Base-by-base conservation (phyloP, 495 filamentous ascomycete species). In the Penicillium lividum region DNA sequence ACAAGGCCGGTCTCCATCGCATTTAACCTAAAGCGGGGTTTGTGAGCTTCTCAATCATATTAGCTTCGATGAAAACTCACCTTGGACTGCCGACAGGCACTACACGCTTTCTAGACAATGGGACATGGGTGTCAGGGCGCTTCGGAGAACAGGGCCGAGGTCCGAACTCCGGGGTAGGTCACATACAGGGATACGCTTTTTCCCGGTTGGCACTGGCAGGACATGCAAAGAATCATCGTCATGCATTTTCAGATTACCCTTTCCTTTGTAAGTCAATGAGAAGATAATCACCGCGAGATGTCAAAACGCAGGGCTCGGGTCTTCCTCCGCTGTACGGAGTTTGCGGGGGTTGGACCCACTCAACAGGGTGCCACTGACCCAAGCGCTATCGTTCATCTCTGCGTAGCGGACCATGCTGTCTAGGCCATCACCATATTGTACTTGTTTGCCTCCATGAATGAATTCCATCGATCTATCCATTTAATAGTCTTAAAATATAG, bases 151-250 rank as follows among this genome's bases (percentile, higher is more conserved):
- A 31, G 7, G 7, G 10, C 13, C 22, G 33, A 48, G 7, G 18
- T 10, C 44, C 48, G 29, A 27, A 22, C 22, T 22, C 22, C 22
- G 22, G 28, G 13, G 34, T 31, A 4, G 36, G 34, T 8, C 30
- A 57, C 47, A 34, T 69, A 73, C 74, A 54, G 74, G 74, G n/a
- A 77, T 73, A 13, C 74, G 70, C 61, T 73, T 77, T 56, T 73
- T 77, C 9, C 70, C 64, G 9, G 56, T 47, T 25, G 74, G 70
- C 11, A 61, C 63, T 10, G 68, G 62, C 4, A 73, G 28, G n/a
- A 65, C 44, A 33, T 67, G 63, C 22, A 72, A 40, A 7, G 63
- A 65, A 9, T 70, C 67, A 0, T 71, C 72, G 4, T 65, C 64
- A 4, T 65, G 58, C 66, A 72, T 72, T 27, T 7, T 42, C 7